Evolutionary conservation across 139 green algal genomes (phyloP).

Genomic region (Chara braunii): DNA sequence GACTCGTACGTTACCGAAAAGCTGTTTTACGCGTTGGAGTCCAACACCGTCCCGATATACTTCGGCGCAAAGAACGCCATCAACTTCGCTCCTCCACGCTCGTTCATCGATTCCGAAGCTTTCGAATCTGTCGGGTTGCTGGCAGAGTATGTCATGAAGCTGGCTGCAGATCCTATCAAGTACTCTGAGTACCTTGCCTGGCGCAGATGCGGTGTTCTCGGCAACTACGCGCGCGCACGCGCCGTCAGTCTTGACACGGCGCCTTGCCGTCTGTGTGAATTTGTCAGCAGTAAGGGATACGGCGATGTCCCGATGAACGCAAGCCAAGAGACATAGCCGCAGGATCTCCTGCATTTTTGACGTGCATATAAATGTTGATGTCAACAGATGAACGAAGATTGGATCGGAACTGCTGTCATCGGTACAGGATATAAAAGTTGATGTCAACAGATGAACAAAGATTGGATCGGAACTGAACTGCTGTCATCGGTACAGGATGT

Average conservation of each 20-base stretch:
- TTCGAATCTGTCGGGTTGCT: background rate
- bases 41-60: conserved; percentile 22
- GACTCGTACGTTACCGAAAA: conserved; percentile 28
- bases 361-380: no score
- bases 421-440: no score
- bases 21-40: conserved; percentile 25
- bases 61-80: conserved; percentile 11
- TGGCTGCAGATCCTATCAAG: conserved; percentile 2
- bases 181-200: conserved; percentile 34
- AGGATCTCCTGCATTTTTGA: no score
- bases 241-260: conserved; percentile 24
- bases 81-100: conserved; percentile 13
- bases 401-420: no score
- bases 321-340: no score
- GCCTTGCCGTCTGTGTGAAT: conserved; percentile 24
- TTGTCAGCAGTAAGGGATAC: conserved; percentile 20
- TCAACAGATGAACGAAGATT: no score
- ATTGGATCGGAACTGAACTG: no score
- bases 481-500: no score
- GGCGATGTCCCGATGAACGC: no score
- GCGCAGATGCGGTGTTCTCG: conserved; percentile 25
- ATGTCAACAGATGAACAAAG: no score
- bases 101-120: background rate
- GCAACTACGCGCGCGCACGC: conserved; percentile 9
- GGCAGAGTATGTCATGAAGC: background rate